Percentiles rank a stretch among this genome's conserved stretches.
Evolutionary conservation across 2,329 filamentous ascomycete genomes (phyloP).

Genomic region (Periconia macrospinosa): DNA sequence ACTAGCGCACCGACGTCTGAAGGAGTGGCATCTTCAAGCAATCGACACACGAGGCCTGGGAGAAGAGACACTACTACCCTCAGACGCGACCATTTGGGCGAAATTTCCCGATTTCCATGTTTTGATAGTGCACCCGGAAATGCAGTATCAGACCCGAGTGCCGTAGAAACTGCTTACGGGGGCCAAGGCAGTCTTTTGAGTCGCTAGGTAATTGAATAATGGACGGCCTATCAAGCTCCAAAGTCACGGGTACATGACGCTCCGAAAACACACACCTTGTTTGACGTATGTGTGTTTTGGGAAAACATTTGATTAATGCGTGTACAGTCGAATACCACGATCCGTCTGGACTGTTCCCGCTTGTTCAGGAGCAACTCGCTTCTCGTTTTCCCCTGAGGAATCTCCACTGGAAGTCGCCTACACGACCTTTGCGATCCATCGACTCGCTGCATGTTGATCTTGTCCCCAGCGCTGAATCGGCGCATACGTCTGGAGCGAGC

Average conservation of each 20-base stretch:
- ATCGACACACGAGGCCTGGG: slow-evolving; percentile 22
- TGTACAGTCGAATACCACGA: slow-evolving; percentile 89
- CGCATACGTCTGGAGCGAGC: slow-evolving; percentile 40
- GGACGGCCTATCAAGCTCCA: slow-evolving; percentile 50
- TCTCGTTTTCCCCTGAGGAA: slow-evolving; percentile 83
- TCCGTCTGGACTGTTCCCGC: slow-evolving; percentile 82
- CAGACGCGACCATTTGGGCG: slow-evolving; percentile 3
- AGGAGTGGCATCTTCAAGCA: slow-evolving; percentile 1
- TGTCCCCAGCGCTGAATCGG: slow-evolving; percentile 61
- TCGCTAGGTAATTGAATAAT: slow-evolving; percentile 38
- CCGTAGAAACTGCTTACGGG: slow-evolving; percentile 36
- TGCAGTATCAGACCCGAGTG: slow-evolving; percentile 41
- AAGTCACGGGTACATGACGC: slow-evolving; percentile 51
- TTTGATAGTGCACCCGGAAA: slow-evolving; percentile 42
- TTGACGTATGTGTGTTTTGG: background rate
- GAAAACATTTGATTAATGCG: slow-evolving; percentile 20
- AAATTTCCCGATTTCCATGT: slow-evolving; percentile 15
- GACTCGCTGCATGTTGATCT: slow-evolving; percentile 90
- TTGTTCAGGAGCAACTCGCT: slow-evolving; percentile 76
- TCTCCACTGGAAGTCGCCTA: slow-evolving; percentile 95
- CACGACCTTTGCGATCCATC: slow-evolving; percentile 88
- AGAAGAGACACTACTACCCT: slow-evolving; percentile 15
- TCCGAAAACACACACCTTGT: background rate
- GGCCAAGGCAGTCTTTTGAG: slow-evolving; percentile 27
- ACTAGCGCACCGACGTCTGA: slow-evolving; percentile 4